Conservation (phyloP, 176 grass and related monocot genomes). For the Poa pratensis region DNA sequence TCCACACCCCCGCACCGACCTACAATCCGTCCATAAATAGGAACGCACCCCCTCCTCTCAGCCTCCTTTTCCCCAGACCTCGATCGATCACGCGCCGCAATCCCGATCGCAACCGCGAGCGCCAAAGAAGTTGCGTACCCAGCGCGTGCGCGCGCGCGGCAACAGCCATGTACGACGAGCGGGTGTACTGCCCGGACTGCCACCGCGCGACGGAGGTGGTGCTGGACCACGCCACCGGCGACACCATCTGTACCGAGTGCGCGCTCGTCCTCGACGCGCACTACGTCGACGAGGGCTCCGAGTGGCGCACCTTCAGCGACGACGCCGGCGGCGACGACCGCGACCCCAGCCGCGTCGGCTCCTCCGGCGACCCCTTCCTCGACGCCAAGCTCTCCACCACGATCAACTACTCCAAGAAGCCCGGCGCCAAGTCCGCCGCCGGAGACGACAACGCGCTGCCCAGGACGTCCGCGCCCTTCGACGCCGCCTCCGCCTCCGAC, state of each 20-base stretch:
- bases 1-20: no score
- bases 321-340: conserved; percentile 55
- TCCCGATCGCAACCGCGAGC: no score
- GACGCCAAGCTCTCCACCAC: conserved; percentile 41
- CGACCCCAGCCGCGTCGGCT: conserved; percentile 64
- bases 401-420: conserved; percentile 23
- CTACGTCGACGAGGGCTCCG: conserved; percentile 64
- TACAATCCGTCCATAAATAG: no score
- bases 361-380: conserved; percentile 52
- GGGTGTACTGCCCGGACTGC: conserved; percentile 54
- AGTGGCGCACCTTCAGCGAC: conserved; percentile 69
- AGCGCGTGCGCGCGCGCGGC: neutral
- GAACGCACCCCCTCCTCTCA: no score
- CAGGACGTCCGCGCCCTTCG: neutral
- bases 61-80: no score
- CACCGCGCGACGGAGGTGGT: conserved; percentile 47
- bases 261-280: conserved; percentile 61
- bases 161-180: conserved; percentile 31
- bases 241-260: conserved; percentile 78
- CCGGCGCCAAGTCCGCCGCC: neutral
- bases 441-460: neutral
- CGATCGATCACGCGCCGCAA: no score
- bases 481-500: neutral
- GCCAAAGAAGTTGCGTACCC: no score
- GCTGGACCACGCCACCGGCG: conserved; percentile 60